A percentile compares a stretch with the other conserved stretches of the same genome.
Conservation (phyloP, 2,329 filamentous ascomycete species). For the Exophiala sideris region DNA sequence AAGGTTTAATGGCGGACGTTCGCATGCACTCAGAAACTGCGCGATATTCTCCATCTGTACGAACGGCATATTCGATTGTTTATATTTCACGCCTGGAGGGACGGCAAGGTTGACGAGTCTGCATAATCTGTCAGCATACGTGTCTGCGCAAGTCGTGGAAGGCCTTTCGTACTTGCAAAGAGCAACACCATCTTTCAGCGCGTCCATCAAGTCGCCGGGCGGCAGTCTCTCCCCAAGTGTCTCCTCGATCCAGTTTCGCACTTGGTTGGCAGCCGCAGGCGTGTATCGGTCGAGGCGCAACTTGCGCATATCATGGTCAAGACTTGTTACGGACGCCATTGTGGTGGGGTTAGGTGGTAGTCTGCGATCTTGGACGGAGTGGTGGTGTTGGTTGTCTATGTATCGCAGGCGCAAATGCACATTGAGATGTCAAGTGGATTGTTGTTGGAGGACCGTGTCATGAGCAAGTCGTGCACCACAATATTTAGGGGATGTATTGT, state of each 20-base stretch:
- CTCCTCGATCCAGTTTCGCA: slow-evolving; percentile 79
- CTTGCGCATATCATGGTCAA: slow-evolving; percentile 93
- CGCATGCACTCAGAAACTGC: slow-evolving; percentile 86
- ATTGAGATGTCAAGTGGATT: too few species aligned
- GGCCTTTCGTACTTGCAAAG: slow-evolving; percentile 70
- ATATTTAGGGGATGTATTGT: too few species aligned
- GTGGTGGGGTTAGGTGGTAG: slow-evolving; percentile 10
- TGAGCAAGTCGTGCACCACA: too few species aligned
- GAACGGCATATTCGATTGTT: slow-evolving; percentile 91
- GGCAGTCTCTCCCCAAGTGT: slow-evolving; percentile 70
- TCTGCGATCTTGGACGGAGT: background rate
- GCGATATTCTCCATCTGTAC: slow-evolving; percentile 99
- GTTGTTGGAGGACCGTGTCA: too few species aligned
- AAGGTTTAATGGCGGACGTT: slow-evolving; percentile 77
- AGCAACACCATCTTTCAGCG: slow-evolving; percentile 83
- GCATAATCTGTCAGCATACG: slow-evolving; percentile 28
- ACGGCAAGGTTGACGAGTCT: slow-evolving; percentile 82
- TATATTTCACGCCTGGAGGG: slow-evolving; percentile 79
- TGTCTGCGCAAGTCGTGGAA: background rate
- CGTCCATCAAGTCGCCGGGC: slow-evolving; percentile 73
- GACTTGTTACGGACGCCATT: slow-evolving; percentile 90
- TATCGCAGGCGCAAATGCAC: background rate
- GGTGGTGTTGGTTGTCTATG: background rate
- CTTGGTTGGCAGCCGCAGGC: slow-evolving; percentile 82
- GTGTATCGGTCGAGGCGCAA: slow-evolving; percentile 92